Evolutionary conservation across 1,139 yeast species (phyloP), one percentile per base, ranked within the genome.

Genomic region (Taiozyma sp.): DNA sequence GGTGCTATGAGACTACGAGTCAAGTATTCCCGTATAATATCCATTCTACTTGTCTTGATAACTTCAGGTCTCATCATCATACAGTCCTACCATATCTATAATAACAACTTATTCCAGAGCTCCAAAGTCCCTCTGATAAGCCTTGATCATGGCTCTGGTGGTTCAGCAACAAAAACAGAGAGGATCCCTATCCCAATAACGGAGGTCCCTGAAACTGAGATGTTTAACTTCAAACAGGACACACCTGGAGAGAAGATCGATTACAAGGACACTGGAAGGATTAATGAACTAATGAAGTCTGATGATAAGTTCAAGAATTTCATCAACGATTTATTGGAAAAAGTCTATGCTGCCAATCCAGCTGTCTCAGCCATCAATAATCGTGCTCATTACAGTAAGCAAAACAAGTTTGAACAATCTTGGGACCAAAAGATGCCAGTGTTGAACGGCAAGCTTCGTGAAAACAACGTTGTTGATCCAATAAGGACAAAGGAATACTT

Each of bases 401-500:
- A 54, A 4, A 61, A 61, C 39, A 21, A 26, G 14, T 50, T 40
- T 42, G 42, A 21, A n/a, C 48, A 43, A 1, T 47, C 58, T 3
- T 47, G 56, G 50, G 59, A 54, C 16, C 16, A 35, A 9, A 62
- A 54, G 42, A 48, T 62, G 19, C 64, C 64, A 1, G 61, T 59
- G 3, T 22, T 54, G 3, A 49, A 51, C 6, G 65, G 65, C 3
- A 61, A 58, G 46, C 45, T 57, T 3, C 49, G 62, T 40, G 64
- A 62, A 44, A 58, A 57, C 45, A 52, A 49, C 24, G 51, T 49
- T 4, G 50, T 42, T 22, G 63, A 62, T 26, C 60, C 61, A 29
- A 44, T 62, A 2, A 51, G 65, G 46, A 42, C 60, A 0, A 61
- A 62, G 34, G 51, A 60, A 6, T 62, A 56, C 39, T 46, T 62